Percentiles rank a stretch among this genome's conserved stretches.
Evolutionary conservation across 257 asterid genomes (phyloP).

Genomic region (Fraxinus quadrangulata): DNA sequence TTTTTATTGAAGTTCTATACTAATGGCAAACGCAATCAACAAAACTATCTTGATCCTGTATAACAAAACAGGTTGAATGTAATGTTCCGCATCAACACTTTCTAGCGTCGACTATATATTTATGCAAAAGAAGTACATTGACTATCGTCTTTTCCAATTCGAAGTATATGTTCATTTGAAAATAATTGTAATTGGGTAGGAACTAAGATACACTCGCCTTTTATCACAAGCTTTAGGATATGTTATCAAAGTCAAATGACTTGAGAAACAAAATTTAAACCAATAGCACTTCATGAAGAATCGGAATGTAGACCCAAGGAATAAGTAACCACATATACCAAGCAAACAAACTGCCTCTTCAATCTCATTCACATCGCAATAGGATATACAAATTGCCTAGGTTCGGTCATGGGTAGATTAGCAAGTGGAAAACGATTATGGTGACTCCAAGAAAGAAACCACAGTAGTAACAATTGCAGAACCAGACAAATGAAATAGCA

Average conservation of each 20-base stretch:
- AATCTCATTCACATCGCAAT: background rate
- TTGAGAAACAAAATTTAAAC: background rate
- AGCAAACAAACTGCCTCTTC: background rate
- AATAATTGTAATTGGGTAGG: too few species aligned
- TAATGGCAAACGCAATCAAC: too few species aligned
- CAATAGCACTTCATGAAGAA: background rate
- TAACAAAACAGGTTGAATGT: too few species aligned
- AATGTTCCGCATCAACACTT: too few species aligned
- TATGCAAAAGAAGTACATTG: too few species aligned
- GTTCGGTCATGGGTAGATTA: background rate
- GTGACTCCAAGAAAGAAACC: background rate
- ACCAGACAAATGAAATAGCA: too few species aligned
- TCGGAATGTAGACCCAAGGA: background rate
- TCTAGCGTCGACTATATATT: too few species aligned
- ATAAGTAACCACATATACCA: background rate
- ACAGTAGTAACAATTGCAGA: background rate
- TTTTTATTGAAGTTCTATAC: too few species aligned
- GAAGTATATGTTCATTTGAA: too few species aligned
- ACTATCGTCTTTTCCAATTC: too few species aligned
- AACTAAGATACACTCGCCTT: too few species aligned
- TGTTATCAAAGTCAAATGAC: background rate
- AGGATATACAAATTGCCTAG: background rate
- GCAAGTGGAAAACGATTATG: background rate
- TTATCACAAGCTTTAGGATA: background rate
- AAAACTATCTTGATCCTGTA: too few species aligned